These are phyloP conservation scores for Domatiomyces globalis DNA, from an alignment of 2,329 filamentous ascomycete species.

Conservation along the genomic window DNA sequence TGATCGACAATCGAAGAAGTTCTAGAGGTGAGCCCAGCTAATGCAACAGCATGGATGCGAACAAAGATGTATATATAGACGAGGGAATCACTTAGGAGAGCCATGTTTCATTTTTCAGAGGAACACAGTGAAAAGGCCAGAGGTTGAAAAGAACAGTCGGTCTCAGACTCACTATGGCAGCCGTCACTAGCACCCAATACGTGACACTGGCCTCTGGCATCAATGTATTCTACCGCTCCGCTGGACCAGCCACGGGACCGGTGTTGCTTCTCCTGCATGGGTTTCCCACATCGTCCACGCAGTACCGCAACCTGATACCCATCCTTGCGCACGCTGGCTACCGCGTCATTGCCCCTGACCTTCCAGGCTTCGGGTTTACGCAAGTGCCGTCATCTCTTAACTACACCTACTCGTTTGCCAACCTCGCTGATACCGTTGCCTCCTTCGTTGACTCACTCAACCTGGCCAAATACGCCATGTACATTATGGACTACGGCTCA, in stretches of 20 bases:
- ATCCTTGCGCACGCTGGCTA: slow-evolving; percentile 28
- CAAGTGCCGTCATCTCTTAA: slow-evolving; percentile 26
- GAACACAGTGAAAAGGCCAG: too few species aligned
- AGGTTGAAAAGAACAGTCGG: too few species aligned
- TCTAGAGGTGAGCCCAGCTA: too few species aligned
- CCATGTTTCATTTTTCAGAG: too few species aligned
- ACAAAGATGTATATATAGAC: too few species aligned
- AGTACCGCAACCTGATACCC: slow-evolving; percentile 34
- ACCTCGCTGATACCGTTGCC: slow-evolving; percentile 34
- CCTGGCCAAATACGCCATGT: slow-evolving; percentile 38
- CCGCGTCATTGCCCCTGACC: slow-evolving; percentile 41
- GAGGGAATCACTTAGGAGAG: too few species aligned
- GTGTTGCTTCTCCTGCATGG: slow-evolving; percentile 35
- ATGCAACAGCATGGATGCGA: too few species aligned
- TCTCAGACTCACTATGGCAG: too few species aligned
- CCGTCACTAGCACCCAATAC: too few species aligned
- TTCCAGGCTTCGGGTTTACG: slow-evolving; percentile 48
- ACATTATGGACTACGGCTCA: slow-evolving; percentile 51
- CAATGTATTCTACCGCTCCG: slow-evolving; percentile 28
- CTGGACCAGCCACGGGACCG: slow-evolving; percentile 22
- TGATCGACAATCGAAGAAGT: too few species aligned
- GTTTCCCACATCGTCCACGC: slow-evolving; percentile 33
- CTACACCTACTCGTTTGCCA: slow-evolving; percentile 43
- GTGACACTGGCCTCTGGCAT: slow-evolving; percentile 2
- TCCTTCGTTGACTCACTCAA: slow-evolving; percentile 37